Percentiles rank a stretch among this genome's conserved stretches.
Evolutionary conservation across 176 grass and related monocot genomes (phyloP).

Genomic region (Hyparrhenia diplandra): DNA sequence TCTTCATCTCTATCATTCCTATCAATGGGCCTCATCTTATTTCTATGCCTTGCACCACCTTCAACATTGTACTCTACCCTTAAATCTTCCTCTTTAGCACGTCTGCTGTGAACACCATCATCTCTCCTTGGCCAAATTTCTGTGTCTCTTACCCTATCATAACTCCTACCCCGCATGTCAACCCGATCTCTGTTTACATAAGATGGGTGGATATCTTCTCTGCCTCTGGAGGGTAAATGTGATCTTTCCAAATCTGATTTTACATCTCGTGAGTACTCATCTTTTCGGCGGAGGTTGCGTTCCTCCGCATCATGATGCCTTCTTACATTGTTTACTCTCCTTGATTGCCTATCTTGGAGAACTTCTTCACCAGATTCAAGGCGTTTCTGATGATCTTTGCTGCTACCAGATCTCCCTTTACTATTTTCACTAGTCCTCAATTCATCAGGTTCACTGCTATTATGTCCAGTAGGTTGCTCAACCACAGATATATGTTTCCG

Average conservation of each 20-base stretch:
- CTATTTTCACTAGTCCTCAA: constrained; percentile 57
- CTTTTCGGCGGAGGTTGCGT: constrained; percentile 32
- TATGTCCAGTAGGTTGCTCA: constrained; percentile 39
- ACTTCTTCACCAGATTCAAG: constrained; percentile 72
- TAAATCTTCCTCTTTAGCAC: constrained; percentile 72
- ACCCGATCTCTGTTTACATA: constrained; percentile 47
- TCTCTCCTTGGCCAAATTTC: constrained; percentile 73
- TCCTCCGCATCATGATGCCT: constrained; percentile 57
- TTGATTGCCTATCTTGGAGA: constrained; percentile 49
- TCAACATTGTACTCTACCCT: constrained; percentile 60
- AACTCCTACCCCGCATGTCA: constrained; percentile 62
- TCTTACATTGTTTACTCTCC: constrained; percentile 40
- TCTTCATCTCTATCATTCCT: constrained; percentile 68
- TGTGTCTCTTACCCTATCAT: constrained; percentile 64
- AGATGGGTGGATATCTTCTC: constrained; percentile 51
- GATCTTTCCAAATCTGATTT: constrained; percentile 45
- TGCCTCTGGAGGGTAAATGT: constrained; percentile 45
- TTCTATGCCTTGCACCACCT: constrained; percentile 56
- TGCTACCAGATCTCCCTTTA: constrained; percentile 67
- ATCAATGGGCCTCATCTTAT: constrained; percentile 54
- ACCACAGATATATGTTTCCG: constrained; percentile 40
- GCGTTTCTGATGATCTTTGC: constrained; percentile 55
- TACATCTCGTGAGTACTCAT: constrained; percentile 31
- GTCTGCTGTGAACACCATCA: constrained; percentile 60
- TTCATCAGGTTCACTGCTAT: constrained; percentile 50